These are phyloP conservation scores for Polygonum aviculare DNA, from an alignment of 148 eudicot species.

Conservation along the genomic window DNA sequence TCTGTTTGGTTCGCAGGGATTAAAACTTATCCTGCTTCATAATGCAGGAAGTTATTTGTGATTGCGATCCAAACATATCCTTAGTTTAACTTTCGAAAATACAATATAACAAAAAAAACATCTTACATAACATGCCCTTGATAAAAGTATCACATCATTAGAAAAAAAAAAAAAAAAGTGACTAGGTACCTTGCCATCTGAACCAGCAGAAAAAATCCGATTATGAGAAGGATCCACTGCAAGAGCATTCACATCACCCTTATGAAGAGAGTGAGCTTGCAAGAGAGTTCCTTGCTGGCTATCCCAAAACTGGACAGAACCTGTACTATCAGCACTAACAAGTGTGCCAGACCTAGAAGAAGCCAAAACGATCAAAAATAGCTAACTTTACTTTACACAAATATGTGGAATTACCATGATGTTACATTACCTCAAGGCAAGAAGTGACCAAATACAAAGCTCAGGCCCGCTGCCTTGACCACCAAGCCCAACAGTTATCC, in stretches of 20 bases:
- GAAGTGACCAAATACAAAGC: conserved; percentile 85
- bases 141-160: neutral
- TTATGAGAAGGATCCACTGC: conserved; percentile 77
- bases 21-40: no score
- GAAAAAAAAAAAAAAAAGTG: neutral
- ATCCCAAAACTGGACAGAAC: conserved; percentile 96
- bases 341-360: conserved; percentile 56
- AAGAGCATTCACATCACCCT: conserved; percentile 84
- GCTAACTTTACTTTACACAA: neutral
- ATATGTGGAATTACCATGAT: neutral
- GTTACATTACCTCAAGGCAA: conserved; percentile 59
- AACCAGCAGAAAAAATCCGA: conserved; percentile 83
- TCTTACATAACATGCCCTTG: neutral
- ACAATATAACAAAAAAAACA: no score
- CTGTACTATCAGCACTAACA: conserved; percentile 91
- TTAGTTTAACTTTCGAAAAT: no score
- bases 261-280: conserved; percentile 78
- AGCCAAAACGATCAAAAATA: neutral
- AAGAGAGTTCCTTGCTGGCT: conserved; percentile 73
- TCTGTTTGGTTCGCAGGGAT: no score
- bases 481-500: conserved; percentile 88
- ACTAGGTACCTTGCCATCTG: conserved; percentile 80
- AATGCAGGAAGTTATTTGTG: no score
- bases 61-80: no score
- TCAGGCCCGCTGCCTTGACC: conserved; percentile 67